phyloP scores from a whole-genome alignment of 108 stramenopile species.

The Bacterosira constricta region DNA sequence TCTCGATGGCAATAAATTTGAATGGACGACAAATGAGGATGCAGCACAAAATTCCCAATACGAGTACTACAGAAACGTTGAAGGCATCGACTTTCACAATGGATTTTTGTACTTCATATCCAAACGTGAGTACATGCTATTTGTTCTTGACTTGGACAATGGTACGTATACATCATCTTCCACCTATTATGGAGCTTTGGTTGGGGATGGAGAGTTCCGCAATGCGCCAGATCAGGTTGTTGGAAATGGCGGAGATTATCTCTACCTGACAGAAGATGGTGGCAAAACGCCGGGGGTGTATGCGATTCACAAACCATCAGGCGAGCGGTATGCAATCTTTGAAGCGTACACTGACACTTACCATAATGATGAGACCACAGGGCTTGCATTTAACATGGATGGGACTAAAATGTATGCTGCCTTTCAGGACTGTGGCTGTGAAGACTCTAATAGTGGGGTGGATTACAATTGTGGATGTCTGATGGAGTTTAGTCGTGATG shows the following conservation, averaged over 20 bases:
- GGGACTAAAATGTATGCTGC: slow-evolving; percentile 58
- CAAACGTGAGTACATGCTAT: slow-evolving; percentile 9
- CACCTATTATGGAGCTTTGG: background rate
- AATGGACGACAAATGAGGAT: background rate
- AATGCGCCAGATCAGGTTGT: slow-evolving; percentile 39
- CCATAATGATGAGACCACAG: slow-evolving; percentile 50
- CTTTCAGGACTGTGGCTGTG: slow-evolving; percentile 45
- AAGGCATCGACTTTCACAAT: slow-evolving; percentile 43
- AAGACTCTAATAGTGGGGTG: too few species aligned
- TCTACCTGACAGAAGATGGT: slow-evolving; percentile 65
- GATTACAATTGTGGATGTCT: slow-evolving; percentile 51
- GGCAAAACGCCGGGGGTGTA: slow-evolving; percentile 48
- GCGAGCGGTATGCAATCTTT: slow-evolving; percentile 45
- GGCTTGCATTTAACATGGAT: slow-evolving; percentile 65
- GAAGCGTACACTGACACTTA: slow-evolving; percentile 10
- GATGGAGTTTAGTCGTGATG: slow-evolving; percentile 35
- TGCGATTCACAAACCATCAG: slow-evolving; percentile 31
- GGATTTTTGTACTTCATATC: slow-evolving; percentile 44
- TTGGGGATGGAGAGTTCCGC: slow-evolving; percentile 38
- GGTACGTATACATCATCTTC: background rate
- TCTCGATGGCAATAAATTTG: background rate
- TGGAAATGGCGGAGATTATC: slow-evolving; percentile 11
- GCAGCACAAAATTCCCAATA: background rate
- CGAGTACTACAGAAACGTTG: slow-evolving; percentile 20
- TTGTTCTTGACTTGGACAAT: slow-evolving; percentile 11